Conservation (phyloP, 306 rosid genomes). For the Prunus fruticosa region DNA sequence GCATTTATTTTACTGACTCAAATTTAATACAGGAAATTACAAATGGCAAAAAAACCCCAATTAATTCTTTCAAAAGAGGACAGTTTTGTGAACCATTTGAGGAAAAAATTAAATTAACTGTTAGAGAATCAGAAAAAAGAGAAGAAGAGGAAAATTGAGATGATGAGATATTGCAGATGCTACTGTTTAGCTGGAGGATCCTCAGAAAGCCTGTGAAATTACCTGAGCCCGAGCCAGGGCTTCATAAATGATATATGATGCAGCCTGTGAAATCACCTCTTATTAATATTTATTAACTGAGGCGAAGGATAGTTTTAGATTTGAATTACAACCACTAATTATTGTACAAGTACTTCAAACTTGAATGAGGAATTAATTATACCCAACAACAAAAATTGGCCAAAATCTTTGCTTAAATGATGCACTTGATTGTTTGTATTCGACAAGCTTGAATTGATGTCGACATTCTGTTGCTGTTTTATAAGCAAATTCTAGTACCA, state of each 20-base stretch:
- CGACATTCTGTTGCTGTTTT: not conserved
- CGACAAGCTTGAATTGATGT: not conserved
- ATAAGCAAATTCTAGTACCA: not conserved
- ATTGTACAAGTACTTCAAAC: not conserved
- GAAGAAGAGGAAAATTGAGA: not conserved
- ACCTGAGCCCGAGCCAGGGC: not conserved
- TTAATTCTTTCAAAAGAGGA: slow-evolving; percentile 1
- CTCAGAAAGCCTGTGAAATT: not conserved
- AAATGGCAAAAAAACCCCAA: not conserved
- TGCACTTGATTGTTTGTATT: not conserved
- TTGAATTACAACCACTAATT: not conserved
- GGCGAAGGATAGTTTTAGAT: not conserved
- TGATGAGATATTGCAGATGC: slow-evolving; percentile 6
- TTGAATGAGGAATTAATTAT: slow-evolving; percentile 11
- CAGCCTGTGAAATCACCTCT: not conserved
- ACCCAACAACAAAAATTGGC: not conserved
- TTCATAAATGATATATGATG: not conserved
- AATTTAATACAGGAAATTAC: not conserved
- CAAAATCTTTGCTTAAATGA: not conserved
- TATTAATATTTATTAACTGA: not conserved
- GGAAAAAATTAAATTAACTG: slow-evolving; percentile 2
- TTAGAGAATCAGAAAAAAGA: not conserved
- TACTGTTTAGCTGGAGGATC: not conserved
- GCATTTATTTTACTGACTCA: not conserved
- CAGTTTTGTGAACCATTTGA: slow-evolving; percentile 7